phyloP scores from a whole-genome alignment of 352 stramenopile genomes.

The Phytophthora sp. region DNA sequence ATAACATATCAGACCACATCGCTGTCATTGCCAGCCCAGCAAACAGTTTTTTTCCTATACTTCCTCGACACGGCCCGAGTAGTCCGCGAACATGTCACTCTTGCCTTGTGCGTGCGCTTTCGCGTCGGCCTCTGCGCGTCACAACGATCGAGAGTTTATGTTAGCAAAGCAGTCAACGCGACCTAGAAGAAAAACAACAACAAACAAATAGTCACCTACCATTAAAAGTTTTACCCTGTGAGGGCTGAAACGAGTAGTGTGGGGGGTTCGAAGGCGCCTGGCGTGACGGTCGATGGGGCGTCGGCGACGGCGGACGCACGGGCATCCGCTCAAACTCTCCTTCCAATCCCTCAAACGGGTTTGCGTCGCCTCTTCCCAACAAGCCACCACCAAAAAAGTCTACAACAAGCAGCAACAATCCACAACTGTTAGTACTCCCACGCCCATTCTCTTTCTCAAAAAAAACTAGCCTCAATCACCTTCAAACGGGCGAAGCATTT shows the following conservation, averaged over 20 bases:
- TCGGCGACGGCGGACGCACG: slow-evolving; percentile 46
- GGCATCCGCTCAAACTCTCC: slow-evolving; percentile 71
- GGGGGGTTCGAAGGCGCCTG: slow-evolving; percentile 61
- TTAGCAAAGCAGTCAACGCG: slow-evolving; percentile 1
- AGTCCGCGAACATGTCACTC: slow-evolving; percentile 75
- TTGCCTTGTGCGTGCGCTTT: slow-evolving; percentile 53
- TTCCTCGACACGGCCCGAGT: slow-evolving; percentile 71
- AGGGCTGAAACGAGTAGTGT: slow-evolving; percentile 81
- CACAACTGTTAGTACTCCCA: no score
- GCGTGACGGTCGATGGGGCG: slow-evolving; percentile 46
- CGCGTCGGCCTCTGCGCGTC: slow-evolving; percentile 23
- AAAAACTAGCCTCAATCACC: slow-evolving; percentile 28
- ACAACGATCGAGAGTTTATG: not conserved
- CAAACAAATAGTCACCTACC: slow-evolving; percentile 30
- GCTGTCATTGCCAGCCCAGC: not conserved
- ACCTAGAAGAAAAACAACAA: not conserved
- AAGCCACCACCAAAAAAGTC: slow-evolving; percentile 63
- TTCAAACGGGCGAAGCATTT: slow-evolving; percentile 85
- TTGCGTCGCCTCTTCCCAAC: slow-evolving; percentile 40
- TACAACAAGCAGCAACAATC: slow-evolving; percentile 24
- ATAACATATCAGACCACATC: no score
- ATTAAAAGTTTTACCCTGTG: slow-evolving; percentile 35
- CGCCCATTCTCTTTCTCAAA: not conserved
- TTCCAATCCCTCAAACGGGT: slow-evolving; percentile 70
- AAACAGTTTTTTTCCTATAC: slow-evolving; percentile 49